Evolutionary conservation across 306 rosid genomes (phyloP).

Genomic region (Fragaria nilgerrensis): DNA sequence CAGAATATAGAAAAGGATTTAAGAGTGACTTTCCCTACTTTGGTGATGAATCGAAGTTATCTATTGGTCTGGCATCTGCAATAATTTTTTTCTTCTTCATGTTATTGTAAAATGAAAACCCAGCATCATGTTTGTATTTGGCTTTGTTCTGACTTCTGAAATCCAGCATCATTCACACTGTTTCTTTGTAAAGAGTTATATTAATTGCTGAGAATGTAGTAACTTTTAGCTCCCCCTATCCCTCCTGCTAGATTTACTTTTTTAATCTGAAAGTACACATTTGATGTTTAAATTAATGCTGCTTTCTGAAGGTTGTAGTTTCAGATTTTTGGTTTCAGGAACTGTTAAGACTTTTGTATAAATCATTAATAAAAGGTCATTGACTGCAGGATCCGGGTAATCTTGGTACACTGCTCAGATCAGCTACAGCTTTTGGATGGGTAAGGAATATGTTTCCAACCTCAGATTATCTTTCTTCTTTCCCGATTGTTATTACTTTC

Average conservation of each 20-base stretch:
- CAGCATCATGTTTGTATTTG: not conserved
- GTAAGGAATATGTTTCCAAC: conserved; percentile 41
- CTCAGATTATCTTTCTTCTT: conserved; percentile 17
- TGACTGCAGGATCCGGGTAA: conserved; percentile 89
- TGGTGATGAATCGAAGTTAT: not conserved
- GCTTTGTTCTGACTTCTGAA: not conserved
- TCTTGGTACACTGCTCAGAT: conserved; percentile 84
- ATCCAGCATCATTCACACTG: not conserved
- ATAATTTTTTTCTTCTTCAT: not conserved
- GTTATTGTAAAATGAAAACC: not conserved
- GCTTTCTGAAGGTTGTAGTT: conserved; percentile 4
- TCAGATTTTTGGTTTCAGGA: conserved; percentile 23
- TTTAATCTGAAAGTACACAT: not conserved
- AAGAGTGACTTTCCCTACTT: not conserved
- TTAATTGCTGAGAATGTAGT: not conserved
- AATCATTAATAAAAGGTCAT: conserved; percentile 24
- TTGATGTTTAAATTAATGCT: not conserved
- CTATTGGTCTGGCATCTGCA: not conserved
- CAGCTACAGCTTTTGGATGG: conserved; percentile 91
- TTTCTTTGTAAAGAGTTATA: not conserved
- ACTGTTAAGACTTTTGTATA: conserved; percentile 15
- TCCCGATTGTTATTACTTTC: not conserved
- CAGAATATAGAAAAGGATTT: not conserved
- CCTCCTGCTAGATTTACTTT: not conserved
- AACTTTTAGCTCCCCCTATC: not conserved